Conservation (phyloP, 2,329 filamentous ascomycete species). For the Hymenoscyphus repandus region DNA sequence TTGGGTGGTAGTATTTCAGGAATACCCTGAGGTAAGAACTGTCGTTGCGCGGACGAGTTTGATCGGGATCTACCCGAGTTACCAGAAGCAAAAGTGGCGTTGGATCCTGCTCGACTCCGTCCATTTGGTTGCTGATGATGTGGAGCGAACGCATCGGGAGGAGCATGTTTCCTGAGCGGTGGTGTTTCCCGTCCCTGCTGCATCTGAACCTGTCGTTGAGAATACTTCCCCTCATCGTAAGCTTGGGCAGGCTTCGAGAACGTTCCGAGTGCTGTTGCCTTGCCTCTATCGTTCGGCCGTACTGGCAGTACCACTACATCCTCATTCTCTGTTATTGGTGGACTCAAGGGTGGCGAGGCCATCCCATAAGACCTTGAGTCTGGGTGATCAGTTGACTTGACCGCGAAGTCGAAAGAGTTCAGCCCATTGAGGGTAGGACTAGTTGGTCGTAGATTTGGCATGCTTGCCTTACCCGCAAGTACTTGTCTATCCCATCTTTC, state of each 20-base stretch:
- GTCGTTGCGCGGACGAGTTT: slow-evolving; percentile 39
- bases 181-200: slow-evolving; percentile 68
- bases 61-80: slow-evolving; percentile 42
- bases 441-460: slow-evolving; percentile 60
- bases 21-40: slow-evolving; percentile 17
- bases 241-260: slow-evolving; percentile 69
- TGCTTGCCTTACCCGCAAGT: slow-evolving; percentile 55
- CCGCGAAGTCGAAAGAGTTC: slow-evolving; percentile 33
- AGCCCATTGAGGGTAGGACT: slow-evolving; percentile 37
- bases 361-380: slow-evolving; percentile 31
- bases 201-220: slow-evolving; percentile 75
- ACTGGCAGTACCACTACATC: slow-evolving; percentile 62
- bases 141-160: slow-evolving; percentile 22
- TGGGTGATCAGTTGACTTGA: slow-evolving; percentile 30
- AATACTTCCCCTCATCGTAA: slow-evolving; percentile 82
- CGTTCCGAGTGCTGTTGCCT: slow-evolving; percentile 68
- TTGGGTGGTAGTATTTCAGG: neutral
- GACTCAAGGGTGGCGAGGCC: slow-evolving; percentile 56
- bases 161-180: slow-evolving; percentile 29
- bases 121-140: slow-evolving; percentile 30
- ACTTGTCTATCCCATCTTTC: slow-evolving; percentile 46
- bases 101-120: slow-evolving; percentile 42
- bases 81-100: slow-evolving; percentile 35
- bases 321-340: slow-evolving; percentile 66
- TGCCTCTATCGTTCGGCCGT: slow-evolving; percentile 71